Conservation (phyloP, 2,329 filamentous ascomycete species). For the Pseudopithomyces chartarum region DNA sequence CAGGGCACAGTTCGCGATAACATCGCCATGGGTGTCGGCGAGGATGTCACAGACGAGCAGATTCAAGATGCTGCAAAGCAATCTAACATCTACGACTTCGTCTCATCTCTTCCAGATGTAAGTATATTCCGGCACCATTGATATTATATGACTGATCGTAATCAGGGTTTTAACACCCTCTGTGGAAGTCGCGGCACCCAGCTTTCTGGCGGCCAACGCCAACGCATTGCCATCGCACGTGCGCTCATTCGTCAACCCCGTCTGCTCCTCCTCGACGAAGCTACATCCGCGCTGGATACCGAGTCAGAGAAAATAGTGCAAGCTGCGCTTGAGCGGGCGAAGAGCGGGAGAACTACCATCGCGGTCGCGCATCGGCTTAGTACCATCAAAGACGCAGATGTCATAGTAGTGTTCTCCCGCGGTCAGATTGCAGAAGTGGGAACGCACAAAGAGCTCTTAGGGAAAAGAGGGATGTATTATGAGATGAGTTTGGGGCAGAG, state of each 20-base stretch:
- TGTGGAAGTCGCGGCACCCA: constrained; percentile 41
- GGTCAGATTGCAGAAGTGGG: constrained; percentile 84
- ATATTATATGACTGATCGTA: neutral
- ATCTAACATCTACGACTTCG: constrained; percentile 40
- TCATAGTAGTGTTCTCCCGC: constrained; percentile 92
- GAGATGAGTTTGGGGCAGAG: constrained; percentile 52
- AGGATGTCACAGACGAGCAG: constrained; percentile 72
- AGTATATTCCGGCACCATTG: constrained; percentile 18
- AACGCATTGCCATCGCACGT: constrained; percentile 90
- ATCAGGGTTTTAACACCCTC: constrained; percentile 51
- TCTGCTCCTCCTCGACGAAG: constrained; percentile 61
- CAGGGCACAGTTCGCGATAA: constrained; percentile 92
- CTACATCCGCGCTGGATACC: constrained; percentile 43
- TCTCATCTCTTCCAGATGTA: constrained; percentile 53
- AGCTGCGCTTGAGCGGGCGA: constrained; percentile 78
- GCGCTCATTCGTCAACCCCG: constrained; percentile 90
- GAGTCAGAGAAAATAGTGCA: constrained; percentile 74
- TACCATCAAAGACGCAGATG: constrained; percentile 92
- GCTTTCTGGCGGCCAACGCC: constrained; percentile 82
- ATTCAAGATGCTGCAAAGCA: constrained; percentile 81
- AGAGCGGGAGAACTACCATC: constrained; percentile 86
- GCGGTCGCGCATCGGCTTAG: constrained; percentile 90
- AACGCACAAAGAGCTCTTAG: constrained; percentile 53
- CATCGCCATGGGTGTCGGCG: constrained; percentile 70
- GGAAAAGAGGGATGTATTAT: constrained; percentile 47